Evolutionary conservation across 75 land plant species (phyloP).

Genomic region (Picea glauca): DNA sequence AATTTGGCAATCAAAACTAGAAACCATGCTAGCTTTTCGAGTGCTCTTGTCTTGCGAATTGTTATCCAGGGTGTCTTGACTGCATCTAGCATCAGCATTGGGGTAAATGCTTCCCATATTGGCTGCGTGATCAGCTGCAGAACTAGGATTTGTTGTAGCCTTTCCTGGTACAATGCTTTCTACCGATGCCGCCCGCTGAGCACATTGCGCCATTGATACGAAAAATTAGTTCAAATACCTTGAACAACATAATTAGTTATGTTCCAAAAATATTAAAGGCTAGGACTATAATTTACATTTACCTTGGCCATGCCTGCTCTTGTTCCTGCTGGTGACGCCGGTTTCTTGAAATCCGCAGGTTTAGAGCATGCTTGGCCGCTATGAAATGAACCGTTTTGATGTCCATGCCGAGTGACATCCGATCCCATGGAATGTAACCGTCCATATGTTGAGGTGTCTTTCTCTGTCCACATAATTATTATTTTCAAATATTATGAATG

Average conservation of each 20-base stretch:
- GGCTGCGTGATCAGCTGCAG: not conserved
- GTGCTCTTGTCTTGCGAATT: conserved; percentile 24
- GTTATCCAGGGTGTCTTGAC: conserved; percentile 19
- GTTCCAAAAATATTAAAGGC: not conserved
- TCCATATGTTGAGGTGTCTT: conserved; percentile 51
- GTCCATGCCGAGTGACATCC: conserved; percentile 47
- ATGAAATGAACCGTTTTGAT: conserved; percentile 20
- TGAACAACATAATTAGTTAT: not conserved
- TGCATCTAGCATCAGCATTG: conserved; percentile 17
- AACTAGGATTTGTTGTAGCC: not conserved
- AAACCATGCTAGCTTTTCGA: conserved; percentile 63
- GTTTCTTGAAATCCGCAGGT: conserved; percentile 22
- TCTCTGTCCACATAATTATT: conserved; percentile 20
- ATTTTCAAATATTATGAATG: not conserved
- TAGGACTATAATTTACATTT: not conserved
- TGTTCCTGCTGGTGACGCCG: conserved; percentile 45
- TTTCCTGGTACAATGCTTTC: conserved; percentile 35
- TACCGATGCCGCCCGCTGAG: conserved; percentile 50
- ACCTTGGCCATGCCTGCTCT: not conserved
- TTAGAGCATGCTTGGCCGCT: conserved; percentile 15
- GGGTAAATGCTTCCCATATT: not conserved
- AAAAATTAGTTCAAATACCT: not conserved
- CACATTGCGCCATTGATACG: not conserved
- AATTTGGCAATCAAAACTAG: not conserved
- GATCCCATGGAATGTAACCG: conserved; percentile 69